Percentiles rank a stretch among this genome's conserved stretches.
phyloP scores from a whole-genome alignment of 176 grass and related monocot species.

The Triticum monococcum region DNA sequence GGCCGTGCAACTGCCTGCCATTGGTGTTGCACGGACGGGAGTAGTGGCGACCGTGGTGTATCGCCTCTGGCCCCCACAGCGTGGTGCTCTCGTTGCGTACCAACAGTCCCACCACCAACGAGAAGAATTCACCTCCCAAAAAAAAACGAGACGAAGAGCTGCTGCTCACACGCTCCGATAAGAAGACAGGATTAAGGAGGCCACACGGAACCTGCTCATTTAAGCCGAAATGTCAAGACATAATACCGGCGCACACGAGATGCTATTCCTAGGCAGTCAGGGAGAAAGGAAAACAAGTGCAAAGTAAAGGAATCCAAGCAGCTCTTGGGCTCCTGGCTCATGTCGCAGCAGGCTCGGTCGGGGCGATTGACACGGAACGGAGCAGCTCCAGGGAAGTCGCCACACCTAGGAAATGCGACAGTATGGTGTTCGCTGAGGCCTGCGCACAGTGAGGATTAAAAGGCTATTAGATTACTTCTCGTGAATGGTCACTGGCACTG shows the following conservation, averaged over 20 bases:
- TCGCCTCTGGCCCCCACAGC: too few species aligned
- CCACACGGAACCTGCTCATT: background rate
- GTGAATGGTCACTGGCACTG: background rate
- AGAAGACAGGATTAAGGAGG: background rate
- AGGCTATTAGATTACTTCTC: background rate
- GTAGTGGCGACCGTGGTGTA: too few species aligned
- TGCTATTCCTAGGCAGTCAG: background rate
- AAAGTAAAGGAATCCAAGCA: background rate
- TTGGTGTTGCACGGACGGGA: too few species aligned
- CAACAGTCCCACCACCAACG: too few species aligned
- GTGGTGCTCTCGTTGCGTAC: too few species aligned
- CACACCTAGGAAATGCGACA: constrained; percentile 88
- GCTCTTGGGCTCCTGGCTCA: constrained; percentile 13
- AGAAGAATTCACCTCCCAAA: too few species aligned
- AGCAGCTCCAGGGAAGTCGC: constrained; percentile 80
- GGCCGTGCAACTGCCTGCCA: too few species aligned
- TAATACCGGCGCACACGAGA: background rate
- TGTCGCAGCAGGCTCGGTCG: constrained; percentile 42
- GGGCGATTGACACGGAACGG: constrained; percentile 68
- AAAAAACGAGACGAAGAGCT: too few species aligned
- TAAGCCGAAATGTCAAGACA: background rate
- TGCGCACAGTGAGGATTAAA: constrained; percentile 3
- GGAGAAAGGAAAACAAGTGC: background rate
- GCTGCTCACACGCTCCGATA: too few species aligned
- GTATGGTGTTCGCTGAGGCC: constrained; percentile 93